phyloP scores from a whole-genome alignment of 2,329 filamentous ascomycete genomes.

The Hirsutella minnesotensis region DNA sequence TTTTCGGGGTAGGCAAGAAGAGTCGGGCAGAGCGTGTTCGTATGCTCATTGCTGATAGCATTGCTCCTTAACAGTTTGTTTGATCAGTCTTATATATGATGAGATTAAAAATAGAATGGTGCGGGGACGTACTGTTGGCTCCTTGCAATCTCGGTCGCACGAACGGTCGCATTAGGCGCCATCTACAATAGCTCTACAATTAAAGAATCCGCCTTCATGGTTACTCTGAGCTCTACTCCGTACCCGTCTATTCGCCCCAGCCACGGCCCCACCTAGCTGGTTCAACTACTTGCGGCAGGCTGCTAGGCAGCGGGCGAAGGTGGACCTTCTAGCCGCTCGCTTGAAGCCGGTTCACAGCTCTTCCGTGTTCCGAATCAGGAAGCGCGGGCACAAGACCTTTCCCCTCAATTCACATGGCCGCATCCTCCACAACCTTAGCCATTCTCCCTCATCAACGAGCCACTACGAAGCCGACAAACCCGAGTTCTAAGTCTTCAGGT shows the following conservation, averaged over 20 bases:
- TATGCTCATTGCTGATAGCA: too few species aligned
- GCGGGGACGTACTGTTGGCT: not conserved
- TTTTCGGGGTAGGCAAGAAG: too few species aligned
- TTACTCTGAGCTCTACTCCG: not conserved
- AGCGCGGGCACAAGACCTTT: not conserved
- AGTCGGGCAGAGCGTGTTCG: too few species aligned
- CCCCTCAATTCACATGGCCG: not conserved
- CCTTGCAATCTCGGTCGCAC: not conserved
- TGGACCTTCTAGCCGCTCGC: not conserved
- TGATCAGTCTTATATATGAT: too few species aligned
- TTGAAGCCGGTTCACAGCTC: not conserved
- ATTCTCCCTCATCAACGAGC: not conserved
- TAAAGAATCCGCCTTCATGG: not conserved
- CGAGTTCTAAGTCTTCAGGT: not conserved
- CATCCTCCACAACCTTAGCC: not conserved
- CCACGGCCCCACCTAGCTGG: not conserved
- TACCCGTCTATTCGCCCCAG: not conserved
- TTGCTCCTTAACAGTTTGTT: too few species aligned
- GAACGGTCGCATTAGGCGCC: not conserved
- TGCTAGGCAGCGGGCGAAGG: too few species aligned
- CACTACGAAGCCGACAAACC: not conserved
- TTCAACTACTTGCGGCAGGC: not conserved
- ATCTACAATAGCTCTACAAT: not conserved
- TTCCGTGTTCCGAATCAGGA: not conserved
- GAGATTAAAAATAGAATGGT: too few species aligned